Base-by-base conservation (phyloP, 2,329 filamentous ascomycete genomes). In the Huntiella omanensis region DNA sequence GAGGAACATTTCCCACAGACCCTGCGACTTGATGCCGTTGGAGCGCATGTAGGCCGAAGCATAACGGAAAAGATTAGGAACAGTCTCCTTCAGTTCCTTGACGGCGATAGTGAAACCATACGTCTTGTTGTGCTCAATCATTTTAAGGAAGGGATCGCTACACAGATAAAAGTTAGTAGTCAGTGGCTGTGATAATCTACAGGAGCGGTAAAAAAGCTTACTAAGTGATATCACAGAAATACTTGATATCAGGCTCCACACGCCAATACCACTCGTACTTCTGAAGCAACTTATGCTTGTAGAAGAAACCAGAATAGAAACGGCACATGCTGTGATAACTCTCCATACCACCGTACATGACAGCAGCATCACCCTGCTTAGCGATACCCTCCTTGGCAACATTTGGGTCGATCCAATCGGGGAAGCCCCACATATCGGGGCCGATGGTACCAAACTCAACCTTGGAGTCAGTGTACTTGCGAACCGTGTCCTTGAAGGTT, bases 241-340 rank as follows among this genome's bases (percentile, higher is more conserved):
- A 98, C 67, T 88, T 95, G 74, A 98, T 96, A 64, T 98, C 91
- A 53, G 91, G 91, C 70, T 98, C 91, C 55, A 98, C 69, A 52
- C 91, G 85, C 91, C 91, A 98, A 69, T 98, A 98, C 91, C 91
- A 98, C 59, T 96, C 86, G 64, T 96, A 98, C 64, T 96, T 96
- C 59, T 83, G 75, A 40, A 98, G 73, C 33, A 96, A 74, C 53
- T 87, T 82, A 60, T 98, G 91, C 62, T 95, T 94, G 70, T 91
- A 98, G 66, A 98, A 98, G 65, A 92, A 91, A 81, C 88, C 91
- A 52, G 91, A 98, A 66, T 98, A 98, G 69, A 98, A 98, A 55
- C 91, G 77, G 61, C 91, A 98, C 91, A 98, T 98, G 64, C 92
- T 81, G 58, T 98, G 91, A 60, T 98, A 98, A 64, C 87, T 95